These are phyloP conservation scores for Backusella macrospora DNA, from an alignment of 192 early-diverging fungal genomes.

Conservation along the genomic window DNA sequence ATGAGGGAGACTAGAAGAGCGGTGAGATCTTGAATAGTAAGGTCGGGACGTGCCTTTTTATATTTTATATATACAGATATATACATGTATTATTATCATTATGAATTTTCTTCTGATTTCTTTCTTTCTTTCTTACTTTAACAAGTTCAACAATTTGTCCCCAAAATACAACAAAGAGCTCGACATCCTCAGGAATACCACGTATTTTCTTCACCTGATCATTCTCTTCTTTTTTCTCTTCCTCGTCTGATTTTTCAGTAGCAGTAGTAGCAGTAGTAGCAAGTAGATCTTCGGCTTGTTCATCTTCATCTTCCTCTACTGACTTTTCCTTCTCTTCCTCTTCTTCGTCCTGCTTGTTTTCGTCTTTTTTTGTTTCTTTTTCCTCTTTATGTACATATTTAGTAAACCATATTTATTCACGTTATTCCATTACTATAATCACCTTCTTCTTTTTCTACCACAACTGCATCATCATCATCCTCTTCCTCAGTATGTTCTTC, in stretches of 20 bases:
- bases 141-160: slow-evolving; percentile 90
- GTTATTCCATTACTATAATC: background rate
- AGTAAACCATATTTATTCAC: background rate
- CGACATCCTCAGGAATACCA: slow-evolving; percentile 87
- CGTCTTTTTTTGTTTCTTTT: slow-evolving; percentile 6
- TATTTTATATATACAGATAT: background rate
- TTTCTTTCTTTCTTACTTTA: slow-evolving; percentile 49
- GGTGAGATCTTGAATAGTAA: slow-evolving; percentile 88
- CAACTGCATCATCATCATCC: background rate
- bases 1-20: slow-evolving; percentile 86
- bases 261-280: background rate
- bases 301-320: slow-evolving; percentile 28
- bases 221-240: slow-evolving; percentile 45
- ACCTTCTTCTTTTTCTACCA: background rate
- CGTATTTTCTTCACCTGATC: slow-evolving; percentile 49
- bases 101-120: background rate
- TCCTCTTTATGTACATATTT: background rate
- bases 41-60: slow-evolving; percentile 68
- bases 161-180: slow-evolving; percentile 98
- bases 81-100: background rate
- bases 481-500: background rate
- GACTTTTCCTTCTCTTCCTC: slow-evolving; percentile 25
- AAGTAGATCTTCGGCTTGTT: background rate
- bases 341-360: background rate
- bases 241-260: background rate